Evolutionary conservation across 2,329 filamentous ascomycete genomes (phyloP), one percentile per base, ranked within the genome.

Genomic region (Aspergillus terreus): DNA sequence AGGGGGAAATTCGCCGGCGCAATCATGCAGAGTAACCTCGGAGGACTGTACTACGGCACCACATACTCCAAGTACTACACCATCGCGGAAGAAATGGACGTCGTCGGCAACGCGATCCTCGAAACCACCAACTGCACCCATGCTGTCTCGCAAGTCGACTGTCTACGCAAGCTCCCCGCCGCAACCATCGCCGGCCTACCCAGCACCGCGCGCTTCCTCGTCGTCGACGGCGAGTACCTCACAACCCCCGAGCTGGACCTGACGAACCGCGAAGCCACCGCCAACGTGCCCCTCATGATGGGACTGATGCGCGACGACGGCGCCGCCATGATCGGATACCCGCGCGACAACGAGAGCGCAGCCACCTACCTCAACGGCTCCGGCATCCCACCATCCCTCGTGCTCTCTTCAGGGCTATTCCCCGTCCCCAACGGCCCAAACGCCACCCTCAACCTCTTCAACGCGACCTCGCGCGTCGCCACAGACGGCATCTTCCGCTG

Each of bases 401-500:
- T 50, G 3, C 32, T 46, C 6, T 10, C 42, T 2, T 38, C 42
- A n/a, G 30, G 19, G 11, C 23, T 30, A 0, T 50, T 50, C 5
- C 80, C 82, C 0, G 59, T 77, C 25, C 73, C 75, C 17, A 56
- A 67, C 21, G 74, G 74, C 0, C 72, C 77, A 3, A 81, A 82
- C 45, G 52, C 74, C 7, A 83, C 81, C 0, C 72, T 81, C 6
- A 76, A 82, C 53, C 71, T 82, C 2, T 84, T 79, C 72, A 82
- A 82, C 53, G 71, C 79, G 32, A 76, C 76, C 17, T 71, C 78
- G 6, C 78, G 78, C 5, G 70, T 84, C 38, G 76, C 79, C 2
- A 84, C 82, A 2, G 82, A 85, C 63, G 79, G 75, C 47, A 76
- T 78, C 7, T 84, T 84, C 71, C 78, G 81, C 51, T 85, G 82